Conservation (phyloP, 1,139 yeast genomes). For the Meyerozyma carpophila region DNA sequence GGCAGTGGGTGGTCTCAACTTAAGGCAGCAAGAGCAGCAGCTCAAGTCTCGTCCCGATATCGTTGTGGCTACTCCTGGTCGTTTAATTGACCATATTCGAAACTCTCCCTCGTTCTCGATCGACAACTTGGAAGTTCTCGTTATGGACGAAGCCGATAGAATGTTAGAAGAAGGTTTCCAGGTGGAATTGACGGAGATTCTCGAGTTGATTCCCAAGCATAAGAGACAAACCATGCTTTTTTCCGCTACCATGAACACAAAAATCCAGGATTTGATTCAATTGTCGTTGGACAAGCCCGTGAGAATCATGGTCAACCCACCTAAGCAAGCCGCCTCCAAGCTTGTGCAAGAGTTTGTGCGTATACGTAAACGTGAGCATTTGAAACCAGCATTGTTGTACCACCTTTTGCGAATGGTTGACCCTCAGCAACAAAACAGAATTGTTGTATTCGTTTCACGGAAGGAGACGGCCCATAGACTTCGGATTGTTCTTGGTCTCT, state of each 20-base stretch:
- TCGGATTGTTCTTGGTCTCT: constrained; percentile 76
- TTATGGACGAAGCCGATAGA: constrained; percentile 97
- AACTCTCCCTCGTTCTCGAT: constrained; percentile 91
- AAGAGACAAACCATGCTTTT: constrained; percentile 91
- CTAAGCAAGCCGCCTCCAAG: constrained; percentile 85
- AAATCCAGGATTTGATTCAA: constrained; percentile 80
- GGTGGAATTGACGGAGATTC: constrained; percentile 84
- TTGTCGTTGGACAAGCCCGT: constrained; percentile 87
- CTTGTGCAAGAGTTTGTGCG: constrained; percentile 91
- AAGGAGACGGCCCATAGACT: constrained; percentile 87
- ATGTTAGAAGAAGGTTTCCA: constrained; percentile 99
- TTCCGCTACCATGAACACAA: constrained; percentile 97
- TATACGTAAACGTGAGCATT: constrained; percentile 80
- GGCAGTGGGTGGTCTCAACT: constrained; percentile 96
- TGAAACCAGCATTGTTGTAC: constrained; percentile 78
- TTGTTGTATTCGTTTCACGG: constrained; percentile 85
- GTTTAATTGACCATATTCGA: constrained; percentile 93
- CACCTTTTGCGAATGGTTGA: constrained; percentile 65
- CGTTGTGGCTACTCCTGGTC: constrained; percentile 94
- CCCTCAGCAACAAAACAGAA: constrained; percentile 55
- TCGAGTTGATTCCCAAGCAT: constrained; percentile 73
- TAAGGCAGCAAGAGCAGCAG: constrained; percentile 93
- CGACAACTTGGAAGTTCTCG: constrained; percentile 85
- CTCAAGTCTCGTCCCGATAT: constrained; percentile 89
- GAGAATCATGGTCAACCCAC: constrained; percentile 93